Evolutionary conservation across 768 basidiomycete genomes (phyloP), one percentile per base, ranked within the genome.

Genomic region (Piloderma croceum): DNA sequence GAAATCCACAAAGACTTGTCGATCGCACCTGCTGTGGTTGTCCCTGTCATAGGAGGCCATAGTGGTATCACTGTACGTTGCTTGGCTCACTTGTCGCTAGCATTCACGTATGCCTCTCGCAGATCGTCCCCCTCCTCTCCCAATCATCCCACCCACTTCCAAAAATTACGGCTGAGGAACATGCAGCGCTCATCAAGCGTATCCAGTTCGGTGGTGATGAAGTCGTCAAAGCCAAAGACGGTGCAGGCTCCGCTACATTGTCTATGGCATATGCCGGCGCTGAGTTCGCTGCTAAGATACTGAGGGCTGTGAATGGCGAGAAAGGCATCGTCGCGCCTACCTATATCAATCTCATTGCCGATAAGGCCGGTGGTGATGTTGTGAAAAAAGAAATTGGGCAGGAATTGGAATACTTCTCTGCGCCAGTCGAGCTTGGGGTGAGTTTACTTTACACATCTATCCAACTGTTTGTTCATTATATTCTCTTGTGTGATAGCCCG

Each of bases 141-240:
- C 90, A 94, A 65, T 82, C 90, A 21, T 77, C 85, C 22, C 81
- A 85, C 51, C 71, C 85, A 12, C 76, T 92, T 18, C 86, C 87
- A 21, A 44, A 74, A n/a, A 59, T 60, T 41, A 42, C 83, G 42
- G 51, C 70, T n/a, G 53, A 67, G 24, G 68, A 65, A 5, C 60
- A 79, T 53, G 78, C 80, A 20, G 64, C 71, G 11, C 74, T 97
- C 36, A 71, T 87, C 35, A 73, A 90, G 42, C 85, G 90, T 50
- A 90, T 96, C 53, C 92, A 94, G 62, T 96, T 88, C 56, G 93
- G 93, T 42, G 93, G 92, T 43, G 93, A 96, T 52, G 93, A 98
- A 67, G 93, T 98, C 56, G 94, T 98, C 60, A 87, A 96, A 69
- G 96, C 96, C 32, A 99, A 99, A 71, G 85, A 90, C 54, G 83